Base-by-base conservation (phyloP, 495 filamentous ascomycete genomes). In the Geopyxis carbonaria region DNA sequence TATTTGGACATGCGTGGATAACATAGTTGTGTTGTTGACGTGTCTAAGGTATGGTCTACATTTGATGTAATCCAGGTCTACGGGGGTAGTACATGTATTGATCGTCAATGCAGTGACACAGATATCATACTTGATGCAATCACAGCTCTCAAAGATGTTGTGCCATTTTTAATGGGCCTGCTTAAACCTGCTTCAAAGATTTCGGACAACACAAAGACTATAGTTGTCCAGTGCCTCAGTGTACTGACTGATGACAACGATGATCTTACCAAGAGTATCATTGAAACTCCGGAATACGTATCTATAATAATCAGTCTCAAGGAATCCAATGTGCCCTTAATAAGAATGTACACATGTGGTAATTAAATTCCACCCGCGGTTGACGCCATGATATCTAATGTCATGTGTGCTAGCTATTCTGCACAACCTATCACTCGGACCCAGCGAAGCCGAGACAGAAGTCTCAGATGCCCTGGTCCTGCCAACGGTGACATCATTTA, bases 211-310 rank as follows among this genome's bases (percentile, higher is more conserved):
- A 50, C 65, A 14, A 58, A 62, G 29, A 60, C 67, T 42, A 29
- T 45, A 16, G 46, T 51, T 30, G 45, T 45, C 18, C 54, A 62
- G 20, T 71, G 69, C 38, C 58, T 76, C 29, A 61, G 61, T 22
- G 58, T 60, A 13, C 48, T 76, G 18, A 68, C 70, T 3, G 70
- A 72, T 40, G 72, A 75, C 22, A 53, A 45, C 21, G 47, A 44
- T 34, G 13, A 29, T 7, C 28, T 54, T 25, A 40, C 31, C 5
- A 22, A 18, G 2, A 37, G 25, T 5, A 37, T 37, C 14, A 20
- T 37, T 15, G 15, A 20, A 11, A 22, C 22, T 5, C 34, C 22
- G 20, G 22, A 45, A 20, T 45, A 50, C 35, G 19, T 55, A 18
- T 39, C 44, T n/a, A 46, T 41, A 11, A 35, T 57, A 14, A 15